Conservation (phyloP, 2,329 filamentous ascomycete species). For the Colletotrichum sp. region DNA sequence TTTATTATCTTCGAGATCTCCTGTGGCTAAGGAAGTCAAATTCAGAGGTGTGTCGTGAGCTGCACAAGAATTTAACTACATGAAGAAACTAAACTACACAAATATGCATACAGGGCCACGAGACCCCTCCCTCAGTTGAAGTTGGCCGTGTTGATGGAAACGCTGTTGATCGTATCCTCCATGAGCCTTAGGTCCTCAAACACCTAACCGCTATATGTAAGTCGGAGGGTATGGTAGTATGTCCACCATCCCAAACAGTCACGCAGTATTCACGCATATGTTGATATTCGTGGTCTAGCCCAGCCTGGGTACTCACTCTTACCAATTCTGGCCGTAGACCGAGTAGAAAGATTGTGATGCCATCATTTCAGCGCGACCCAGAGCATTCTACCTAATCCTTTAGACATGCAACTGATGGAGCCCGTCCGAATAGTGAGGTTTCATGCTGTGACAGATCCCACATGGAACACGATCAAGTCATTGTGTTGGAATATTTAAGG, state of each 20-base stretch:
- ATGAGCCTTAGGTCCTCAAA: no score
- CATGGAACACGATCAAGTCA: not conserved
- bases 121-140: no score
- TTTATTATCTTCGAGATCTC: no score
- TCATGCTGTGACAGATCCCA: not conserved
- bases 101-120: no score
- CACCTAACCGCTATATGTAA: not conserved
- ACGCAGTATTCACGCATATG: not conserved
- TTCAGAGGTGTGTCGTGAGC: not conserved
- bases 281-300: fast-evolving
- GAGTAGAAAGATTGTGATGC: not conserved
- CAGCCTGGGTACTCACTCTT: not conserved
- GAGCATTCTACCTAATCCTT: not conserved
- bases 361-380: not conserved
- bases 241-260: not conserved
- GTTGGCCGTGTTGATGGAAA: no score
- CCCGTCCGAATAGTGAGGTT: not conserved
- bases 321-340: not conserved
- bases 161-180: fast-evolving
- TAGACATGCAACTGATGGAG: not conserved
- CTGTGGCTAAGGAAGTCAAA: fast-evolving
- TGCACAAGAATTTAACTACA: not conserved
- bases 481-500: not conserved
- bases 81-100: no score
- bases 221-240: not conserved